phyloP scores from a whole-genome alignment of 805 yeast genomes.

The Trichomonascus vanleenenianus region DNA sequence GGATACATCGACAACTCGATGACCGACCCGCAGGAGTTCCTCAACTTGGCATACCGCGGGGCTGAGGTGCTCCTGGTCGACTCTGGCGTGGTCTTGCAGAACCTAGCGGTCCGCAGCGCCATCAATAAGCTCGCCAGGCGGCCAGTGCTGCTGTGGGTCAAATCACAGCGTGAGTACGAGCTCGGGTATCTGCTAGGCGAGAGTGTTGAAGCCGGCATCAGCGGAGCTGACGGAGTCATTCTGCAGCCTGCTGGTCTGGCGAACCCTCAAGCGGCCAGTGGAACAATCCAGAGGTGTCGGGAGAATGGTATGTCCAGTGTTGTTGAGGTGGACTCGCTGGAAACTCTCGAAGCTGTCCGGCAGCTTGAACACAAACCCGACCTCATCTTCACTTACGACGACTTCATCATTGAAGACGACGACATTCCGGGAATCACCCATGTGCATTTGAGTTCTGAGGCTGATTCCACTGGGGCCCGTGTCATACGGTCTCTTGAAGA shows the following conservation, averaged over 20 bases:
- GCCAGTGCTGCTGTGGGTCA: slow-evolving; percentile 16
- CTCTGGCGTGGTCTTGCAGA: slow-evolving; percentile 17
- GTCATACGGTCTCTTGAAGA: neutral
- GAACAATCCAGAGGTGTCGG: slow-evolving; percentile 1
- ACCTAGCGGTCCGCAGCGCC: slow-evolving; percentile 14
- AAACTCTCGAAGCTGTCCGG: neutral
- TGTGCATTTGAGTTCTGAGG: neutral
- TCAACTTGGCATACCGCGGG: slow-evolving; percentile 9
- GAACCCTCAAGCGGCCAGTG: neutral
- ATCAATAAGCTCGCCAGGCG: slow-evolving; percentile 12
- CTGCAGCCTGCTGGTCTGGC: slow-evolving; percentile 8
- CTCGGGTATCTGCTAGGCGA: slow-evolving; percentile 17
- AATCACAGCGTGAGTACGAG: slow-evolving; percentile 3
- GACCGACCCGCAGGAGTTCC: slow-evolving; percentile 17
- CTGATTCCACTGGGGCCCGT: neutral
- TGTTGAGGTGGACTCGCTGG: neutral
- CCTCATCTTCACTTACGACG: slow-evolving; percentile 6
- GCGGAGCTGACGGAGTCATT: slow-evolving; percentile 18
- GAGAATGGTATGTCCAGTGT: slow-evolving; percentile 4
- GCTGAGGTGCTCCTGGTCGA: slow-evolving; percentile 11
- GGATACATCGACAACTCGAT: slow-evolving; percentile 8
- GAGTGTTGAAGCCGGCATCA: slow-evolving; percentile 15
- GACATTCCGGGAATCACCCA: neutral
- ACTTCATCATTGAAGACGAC: neutral
- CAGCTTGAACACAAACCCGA: slow-evolving; percentile 5